Evolutionary conservation across 139 green algal genomes (phyloP), one percentile per base, ranked within the genome.

Genomic region (Microglena sp.): DNA sequence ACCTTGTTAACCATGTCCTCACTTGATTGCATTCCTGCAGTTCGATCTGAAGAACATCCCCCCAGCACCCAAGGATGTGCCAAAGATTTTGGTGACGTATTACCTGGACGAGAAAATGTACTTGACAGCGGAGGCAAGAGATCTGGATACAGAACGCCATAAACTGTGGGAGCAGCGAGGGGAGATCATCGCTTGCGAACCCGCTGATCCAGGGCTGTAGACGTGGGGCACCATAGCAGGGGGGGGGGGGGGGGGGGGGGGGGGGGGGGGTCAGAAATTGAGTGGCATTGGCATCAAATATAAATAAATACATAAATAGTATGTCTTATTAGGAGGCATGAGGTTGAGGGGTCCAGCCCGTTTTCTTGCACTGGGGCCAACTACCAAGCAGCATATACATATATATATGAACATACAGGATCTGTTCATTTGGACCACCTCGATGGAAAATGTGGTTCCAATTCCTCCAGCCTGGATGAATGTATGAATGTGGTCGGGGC

Each of bases 31-130:
- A 32, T 18, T 53, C 18, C n/a, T 21, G 55, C 75, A 82, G 65
- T 85, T 85, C 60, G 75, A 85, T 61, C 73, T 85, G 33, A 55
- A 81, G 40, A 78, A 82, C 69, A 85, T 85, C 45, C 78, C 78
- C 7, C 71, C 71, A 21, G 71, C 74, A 18, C 78, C 78, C 15
- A 72, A 75, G 50, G 78, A 82, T 35, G 71, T 84, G 15, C 78
- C 78, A 27, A 64, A 68, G 7, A 84, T 84, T 5, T 56, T 69
- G 64, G 67, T 79, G 7, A 76, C 33, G 0, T 82, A 77, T 64
- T 62, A 64, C 0, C 64, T 84, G 6, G 55, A 62, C 43, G 35
- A 60, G 18, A 53, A 72, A 27, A n/a, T 59, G 27, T 43, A 46
- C 7, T 66, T 85, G 24, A 82, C 74, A 0, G 78, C 66, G 15